phyloP scores from a whole-genome alignment of 306 rosid genomes.

The Erythrophleum fordii region DNA sequence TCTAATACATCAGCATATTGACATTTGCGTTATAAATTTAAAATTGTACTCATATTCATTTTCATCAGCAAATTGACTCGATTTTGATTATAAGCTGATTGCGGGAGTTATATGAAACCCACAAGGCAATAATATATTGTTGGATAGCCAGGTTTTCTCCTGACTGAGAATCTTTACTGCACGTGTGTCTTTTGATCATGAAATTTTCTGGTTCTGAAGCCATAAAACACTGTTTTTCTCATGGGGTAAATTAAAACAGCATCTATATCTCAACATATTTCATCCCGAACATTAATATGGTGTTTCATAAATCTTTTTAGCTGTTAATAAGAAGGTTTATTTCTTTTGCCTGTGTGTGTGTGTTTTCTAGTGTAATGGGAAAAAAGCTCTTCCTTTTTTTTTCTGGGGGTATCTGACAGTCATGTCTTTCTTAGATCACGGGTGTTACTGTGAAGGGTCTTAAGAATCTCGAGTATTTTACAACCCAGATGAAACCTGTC shows the following conservation, averaged over 20 bases:
- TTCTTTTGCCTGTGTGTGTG: too few species aligned
- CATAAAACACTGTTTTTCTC: too few species aligned
- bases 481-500: slow-evolving; percentile 39
- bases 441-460: slow-evolving; percentile 28
- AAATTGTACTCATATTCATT: too few species aligned
- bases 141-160: slow-evolving; percentile 14
- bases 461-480: slow-evolving; percentile 31
- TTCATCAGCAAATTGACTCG: neutral
- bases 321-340: too few species aligned
- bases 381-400: too few species aligned
- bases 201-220: slow-evolving; percentile 34
- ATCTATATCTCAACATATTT: too few species aligned
- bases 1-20: too few species aligned
- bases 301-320: too few species aligned
- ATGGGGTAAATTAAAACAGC: too few species aligned
- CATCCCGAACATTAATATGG: too few species aligned
- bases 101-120: neutral
- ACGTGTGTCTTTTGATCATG: slow-evolving; percentile 37
- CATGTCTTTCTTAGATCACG: slow-evolving; percentile 37
- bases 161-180: neutral
- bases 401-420: neutral
- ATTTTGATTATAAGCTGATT: neutral
- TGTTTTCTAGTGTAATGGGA: too few species aligned
- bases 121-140: neutral
- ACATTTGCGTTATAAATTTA: too few species aligned